phyloP scores from a whole-genome alignment of 768 basidiomycete genomes.

The Plicaturopsis crispa region DNA sequence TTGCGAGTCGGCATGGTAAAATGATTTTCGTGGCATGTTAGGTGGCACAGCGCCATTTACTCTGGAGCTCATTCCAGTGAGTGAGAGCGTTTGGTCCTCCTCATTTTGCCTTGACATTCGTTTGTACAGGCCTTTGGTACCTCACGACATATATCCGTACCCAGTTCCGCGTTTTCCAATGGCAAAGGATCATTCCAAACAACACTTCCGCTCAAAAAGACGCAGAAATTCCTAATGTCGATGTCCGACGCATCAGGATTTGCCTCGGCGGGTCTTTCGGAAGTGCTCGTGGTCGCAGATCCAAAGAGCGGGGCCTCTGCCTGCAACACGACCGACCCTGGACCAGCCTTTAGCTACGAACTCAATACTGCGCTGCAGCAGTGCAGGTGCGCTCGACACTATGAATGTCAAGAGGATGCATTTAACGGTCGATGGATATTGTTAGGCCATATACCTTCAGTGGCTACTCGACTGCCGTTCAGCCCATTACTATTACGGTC shows the following conservation, averaged over 20 bases:
- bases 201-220: neutral
- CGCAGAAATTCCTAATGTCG: neutral
- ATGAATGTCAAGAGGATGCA: neutral
- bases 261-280: neutral
- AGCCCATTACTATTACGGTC: conserved; percentile 51
- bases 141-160: neutral
- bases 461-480: conserved; percentile 33
- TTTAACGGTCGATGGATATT: conserved; percentile 5
- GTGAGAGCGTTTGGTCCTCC: neutral
- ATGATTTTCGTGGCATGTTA: neutral
- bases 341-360: conserved; percentile 37
- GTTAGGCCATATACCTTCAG: conserved; percentile 40
- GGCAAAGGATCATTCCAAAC: neutral
- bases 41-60: neutral
- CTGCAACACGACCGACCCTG: conserved; percentile 12
- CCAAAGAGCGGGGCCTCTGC: neutral
- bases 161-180: neutral
- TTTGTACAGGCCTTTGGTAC: neutral
- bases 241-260: neutral
- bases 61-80: neutral
- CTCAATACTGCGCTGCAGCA: conserved; percentile 49
- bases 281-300: neutral
- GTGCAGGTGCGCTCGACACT: conserved; percentile 40
- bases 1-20: neutral
- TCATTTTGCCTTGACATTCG: neutral